Base-by-base conservation (phyloP, 2,329 filamentous ascomycete genomes). In the Fusarium foetens region DNA sequence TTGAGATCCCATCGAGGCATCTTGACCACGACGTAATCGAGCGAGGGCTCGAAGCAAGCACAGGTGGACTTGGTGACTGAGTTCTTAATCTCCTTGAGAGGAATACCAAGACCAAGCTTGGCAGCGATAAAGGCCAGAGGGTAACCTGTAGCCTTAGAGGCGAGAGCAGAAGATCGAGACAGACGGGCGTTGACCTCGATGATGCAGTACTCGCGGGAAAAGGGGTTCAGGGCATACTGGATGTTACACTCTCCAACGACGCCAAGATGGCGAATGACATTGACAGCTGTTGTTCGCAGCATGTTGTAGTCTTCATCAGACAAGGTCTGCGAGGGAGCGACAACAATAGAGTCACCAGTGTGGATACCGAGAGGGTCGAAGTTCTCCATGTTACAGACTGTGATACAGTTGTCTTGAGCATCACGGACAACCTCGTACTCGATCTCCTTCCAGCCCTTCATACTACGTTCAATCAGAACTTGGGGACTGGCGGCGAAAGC, bases 381-480 rank as follows among this genome's bases (percentile, higher is more conserved):
- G 85, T 99, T 99, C 86, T 99, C 96, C 96, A 99, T 98, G 86
- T 99, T 99, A 83, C 96, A 99, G 70, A 99, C 96, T 11, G 96
- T 99, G 81, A 99, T 98, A 81, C 96, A 99, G 88, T 98, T 98
- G 85, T 99, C 95, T 77, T 94, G 91, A 63, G 91, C 93, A 85
- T 98, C 96, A 78, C 96, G 92, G 43, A 99, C 96, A 70, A 98
- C 96, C 83, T 99, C 96, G 80, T 98, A 99, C 83, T 99, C 96
- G 71, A 98, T 97, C 83, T 99, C 96, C 83, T 99, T 99, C 96
- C 96, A 99, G 66, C 96, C 96, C 86, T 98, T 98, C 95, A 99
- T 98, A 85, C 94, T 97, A 81, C 93, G 91, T 86, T 99, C 96
- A 77, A 99, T 97, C 61, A 99, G 89, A 12, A 99, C 94, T 81